Percentiles rank a stretch among this genome's conserved stretches.
These are phyloP conservation scores for Thelonectria olida DNA, from an alignment of 2,329 filamentous ascomycete species.

Conservation along the genomic window DNA sequence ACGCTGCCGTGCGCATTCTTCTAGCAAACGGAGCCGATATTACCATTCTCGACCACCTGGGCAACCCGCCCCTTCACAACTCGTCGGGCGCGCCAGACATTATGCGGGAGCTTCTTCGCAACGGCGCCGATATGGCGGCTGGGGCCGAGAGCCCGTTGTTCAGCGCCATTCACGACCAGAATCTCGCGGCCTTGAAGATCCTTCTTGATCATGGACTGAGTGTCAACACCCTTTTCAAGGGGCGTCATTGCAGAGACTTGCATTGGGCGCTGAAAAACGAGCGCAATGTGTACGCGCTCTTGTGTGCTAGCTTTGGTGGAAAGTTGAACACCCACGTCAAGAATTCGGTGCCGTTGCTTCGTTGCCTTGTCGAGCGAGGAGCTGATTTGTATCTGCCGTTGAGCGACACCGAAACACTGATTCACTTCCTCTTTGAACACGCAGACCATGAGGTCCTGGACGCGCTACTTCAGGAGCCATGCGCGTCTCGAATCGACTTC, in stretches of 20 bases:
- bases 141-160: constrained; percentile 25
- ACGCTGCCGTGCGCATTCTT: constrained; percentile 18
- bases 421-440: constrained; percentile 28
- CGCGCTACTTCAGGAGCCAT: constrained; percentile 24
- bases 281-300: constrained; percentile 20
- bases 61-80: constrained; percentile 15
- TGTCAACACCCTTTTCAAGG: constrained; percentile 14
- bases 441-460: neutral
- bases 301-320: constrained; percentile 9
- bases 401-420: constrained; percentile 28
- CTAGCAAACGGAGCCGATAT: constrained; percentile 30
- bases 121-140: constrained; percentile 13
- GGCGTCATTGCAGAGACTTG: neutral
- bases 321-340: neutral
- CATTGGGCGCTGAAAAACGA: neutral
- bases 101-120: constrained; percentile 15
- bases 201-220: constrained; percentile 27
- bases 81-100: constrained; percentile 14
- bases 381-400: constrained; percentile 30
- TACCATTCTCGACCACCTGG: constrained; percentile 15
- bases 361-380: constrained; percentile 14
- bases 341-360: constrained; percentile 11
- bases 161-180: constrained; percentile 16
- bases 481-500: constrained; percentile 29
- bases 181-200: constrained; percentile 10